Evolutionary conservation across 2,329 filamentous ascomycete genomes (phyloP).

Genomic region (Fusarium napiforme): DNA sequence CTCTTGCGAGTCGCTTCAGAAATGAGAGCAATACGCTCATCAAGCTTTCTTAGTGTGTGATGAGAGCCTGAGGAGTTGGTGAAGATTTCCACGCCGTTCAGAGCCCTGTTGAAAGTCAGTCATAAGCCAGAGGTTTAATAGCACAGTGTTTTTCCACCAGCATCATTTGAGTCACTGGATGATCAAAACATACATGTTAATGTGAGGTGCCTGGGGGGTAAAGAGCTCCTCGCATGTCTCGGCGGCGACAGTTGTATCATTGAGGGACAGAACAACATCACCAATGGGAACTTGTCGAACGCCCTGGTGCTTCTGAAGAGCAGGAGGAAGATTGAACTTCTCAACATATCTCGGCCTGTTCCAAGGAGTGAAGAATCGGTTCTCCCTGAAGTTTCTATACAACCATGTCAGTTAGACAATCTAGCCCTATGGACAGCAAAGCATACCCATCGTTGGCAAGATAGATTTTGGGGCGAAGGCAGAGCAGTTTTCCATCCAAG

Average conservation of each 20-base stretch:
- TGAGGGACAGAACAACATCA: constrained; percentile 52
- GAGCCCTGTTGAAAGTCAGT: constrained; percentile 2
- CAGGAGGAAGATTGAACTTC: constrained; percentile 59
- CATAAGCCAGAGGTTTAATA: neutral
- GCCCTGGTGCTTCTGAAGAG: constrained; percentile 63
- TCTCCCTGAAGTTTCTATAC: constrained; percentile 50
- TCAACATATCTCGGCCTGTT: constrained; percentile 49
- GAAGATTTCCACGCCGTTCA: constrained; percentile 75
- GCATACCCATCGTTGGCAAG: constrained; percentile 73
- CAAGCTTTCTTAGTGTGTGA: constrained; percentile 71
- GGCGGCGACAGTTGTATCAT: constrained; percentile 53
- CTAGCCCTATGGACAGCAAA: neutral
- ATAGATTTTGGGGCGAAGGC: constrained; percentile 77
- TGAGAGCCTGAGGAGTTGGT: constrained; percentile 65
- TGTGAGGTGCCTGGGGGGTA: constrained; percentile 35
- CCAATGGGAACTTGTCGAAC: constrained; percentile 53
- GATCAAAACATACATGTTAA: constrained; percentile 16
- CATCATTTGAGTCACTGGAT: neutral
- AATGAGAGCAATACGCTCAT: constrained; percentile 72
- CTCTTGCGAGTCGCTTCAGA: constrained; percentile 71
- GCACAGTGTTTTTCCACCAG: neutral
- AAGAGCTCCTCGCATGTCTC: constrained; percentile 55
- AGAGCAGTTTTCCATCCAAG: constrained; percentile 72
- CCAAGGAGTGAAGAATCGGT: constrained; percentile 56
- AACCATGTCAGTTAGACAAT: neutral